Percentiles rank a stretch among this genome's conserved stretches.
These are phyloP conservation scores for Mycena haematopus DNA, from an alignment of 768 basidiomycete genomes.

Conservation along the genomic window DNA sequence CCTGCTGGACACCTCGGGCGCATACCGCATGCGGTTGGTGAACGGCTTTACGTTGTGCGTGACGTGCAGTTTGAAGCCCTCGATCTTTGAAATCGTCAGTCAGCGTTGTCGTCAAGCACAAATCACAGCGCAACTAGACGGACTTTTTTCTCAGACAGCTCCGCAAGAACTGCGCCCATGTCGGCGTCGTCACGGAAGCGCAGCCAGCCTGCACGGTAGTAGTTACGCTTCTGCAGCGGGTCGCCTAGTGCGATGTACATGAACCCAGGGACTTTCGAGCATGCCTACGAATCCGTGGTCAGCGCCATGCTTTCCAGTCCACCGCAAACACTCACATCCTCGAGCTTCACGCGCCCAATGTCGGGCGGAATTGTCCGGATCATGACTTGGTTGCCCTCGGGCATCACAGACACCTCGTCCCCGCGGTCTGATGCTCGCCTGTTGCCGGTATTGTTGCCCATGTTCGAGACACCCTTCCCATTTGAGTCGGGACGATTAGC, in stretches of 20 bases:
- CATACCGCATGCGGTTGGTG: slow-evolving; percentile 76
- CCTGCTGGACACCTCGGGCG: slow-evolving; percentile 82
- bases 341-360: slow-evolving; percentile 86
- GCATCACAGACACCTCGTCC: slow-evolving; percentile 73
- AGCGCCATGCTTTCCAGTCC: background rate
- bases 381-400: slow-evolving; percentile 91
- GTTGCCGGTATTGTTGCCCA: slow-evolving; percentile 42
- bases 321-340: slow-evolving; percentile 71
- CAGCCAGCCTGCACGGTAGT: slow-evolving; percentile 95
- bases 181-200: slow-evolving; percentile 86
- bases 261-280: slow-evolving; percentile 79
- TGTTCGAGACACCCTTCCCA: slow-evolving; percentile 55
- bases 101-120: background rate
- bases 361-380: slow-evolving; percentile 95
- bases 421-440: slow-evolving; percentile 59
- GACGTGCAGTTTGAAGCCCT: slow-evolving; percentile 93
- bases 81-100: slow-evolving; percentile 64
- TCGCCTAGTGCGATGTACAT: slow-evolving; percentile 91
- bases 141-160: slow-evolving; percentile 88
- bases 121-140: slow-evolving; percentile 22
- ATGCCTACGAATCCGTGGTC: slow-evolving; percentile 57
- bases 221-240: slow-evolving; percentile 90
- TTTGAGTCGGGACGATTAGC: slow-evolving; percentile 60
- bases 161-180: slow-evolving; percentile 72
- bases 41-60: slow-evolving; percentile 82